Conservation (phyloP, 768 basidiomycete genomes). For the Tylopilus vinaceipallidus region DNA sequence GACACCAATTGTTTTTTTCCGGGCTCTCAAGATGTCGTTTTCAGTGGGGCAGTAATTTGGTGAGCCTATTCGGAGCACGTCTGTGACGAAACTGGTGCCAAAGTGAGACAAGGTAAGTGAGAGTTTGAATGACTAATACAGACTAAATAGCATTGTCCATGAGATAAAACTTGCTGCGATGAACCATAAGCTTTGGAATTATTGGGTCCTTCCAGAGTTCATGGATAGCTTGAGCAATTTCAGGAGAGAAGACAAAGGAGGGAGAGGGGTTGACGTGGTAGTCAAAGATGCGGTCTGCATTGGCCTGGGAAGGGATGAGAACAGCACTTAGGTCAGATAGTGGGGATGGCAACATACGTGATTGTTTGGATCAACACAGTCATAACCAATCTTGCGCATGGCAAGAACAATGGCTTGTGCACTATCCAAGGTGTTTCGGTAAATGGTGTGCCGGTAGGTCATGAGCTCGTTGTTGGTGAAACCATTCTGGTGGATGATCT, state of each 20-base stretch:
- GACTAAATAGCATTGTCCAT: constrained; percentile 95
- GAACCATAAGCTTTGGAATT: constrained; percentile 49
- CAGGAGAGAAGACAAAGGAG: constrained; percentile 50
- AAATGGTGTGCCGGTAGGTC: constrained; percentile 74
- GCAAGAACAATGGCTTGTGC: constrained; percentile 84
- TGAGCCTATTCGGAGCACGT: constrained; percentile 79
- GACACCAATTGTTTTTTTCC: constrained; percentile 87
- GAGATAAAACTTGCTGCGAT: constrained; percentile 78
- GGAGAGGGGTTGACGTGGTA: constrained; percentile 46
- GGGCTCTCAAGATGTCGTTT: constrained; percentile 83
- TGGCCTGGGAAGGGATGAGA: constrained; percentile 26
- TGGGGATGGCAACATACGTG: constrained; percentile 31
- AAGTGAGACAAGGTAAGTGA: not conserved
- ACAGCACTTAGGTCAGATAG: too few relatives aligned
- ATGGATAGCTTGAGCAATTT: constrained; percentile 66
- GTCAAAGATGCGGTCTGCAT: constrained; percentile 63
- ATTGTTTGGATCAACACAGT: constrained; percentile 68
- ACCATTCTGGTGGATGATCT: constrained; percentile 94
- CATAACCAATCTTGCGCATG: constrained; percentile 82
- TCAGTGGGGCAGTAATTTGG: constrained; percentile 83
- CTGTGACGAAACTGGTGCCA: constrained; percentile 70
- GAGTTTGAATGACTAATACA: constrained; percentile 28
- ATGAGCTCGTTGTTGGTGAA: constrained; percentile 78
- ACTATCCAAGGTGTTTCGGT: constrained; percentile 84
- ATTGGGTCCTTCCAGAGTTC: constrained; percentile 71